Conservation (phyloP, 2,329 filamentous ascomycete genomes). For the Scedosporium dehoogii region DNA sequence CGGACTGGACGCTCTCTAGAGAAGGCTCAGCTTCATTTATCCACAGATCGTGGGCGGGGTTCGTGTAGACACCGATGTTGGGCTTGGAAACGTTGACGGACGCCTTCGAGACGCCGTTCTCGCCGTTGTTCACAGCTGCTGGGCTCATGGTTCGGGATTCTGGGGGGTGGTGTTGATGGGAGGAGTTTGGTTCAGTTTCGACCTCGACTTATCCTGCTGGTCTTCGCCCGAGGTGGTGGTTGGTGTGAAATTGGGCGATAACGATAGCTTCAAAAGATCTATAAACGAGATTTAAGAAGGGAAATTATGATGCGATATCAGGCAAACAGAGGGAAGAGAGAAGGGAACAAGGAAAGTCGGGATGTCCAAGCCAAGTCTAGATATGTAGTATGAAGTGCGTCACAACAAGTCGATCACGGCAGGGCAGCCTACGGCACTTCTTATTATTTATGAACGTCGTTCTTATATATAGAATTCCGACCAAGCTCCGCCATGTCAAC, state of each 20-base stretch:
- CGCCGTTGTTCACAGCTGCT: constrained; percentile 20
- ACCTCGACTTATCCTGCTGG: neutral
- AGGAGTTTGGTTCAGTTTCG: neutral
- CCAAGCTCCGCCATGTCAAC: neutral
- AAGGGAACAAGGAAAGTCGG: neutral
- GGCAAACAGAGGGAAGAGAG: neutral
- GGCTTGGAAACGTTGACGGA: constrained; percentile 46
- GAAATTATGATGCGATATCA: neutral
- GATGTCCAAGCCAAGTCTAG: neutral
- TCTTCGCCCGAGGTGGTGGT: neutral
- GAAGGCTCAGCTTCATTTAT: constrained; percentile 69
- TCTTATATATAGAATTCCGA: neutral
- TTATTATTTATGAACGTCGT: neutral
- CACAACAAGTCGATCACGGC: neutral
- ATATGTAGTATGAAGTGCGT: neutral
- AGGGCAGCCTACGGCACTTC: neutral
- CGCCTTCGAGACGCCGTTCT: constrained; percentile 3
- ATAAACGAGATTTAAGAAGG: too few species aligned
- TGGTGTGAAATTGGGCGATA: neutral
- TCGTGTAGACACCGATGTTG: constrained; percentile 95
- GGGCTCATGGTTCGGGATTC: constrained; percentile 21
- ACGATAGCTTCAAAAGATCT: too few species aligned
- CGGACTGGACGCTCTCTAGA: constrained; percentile 62
- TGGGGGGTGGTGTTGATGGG: neutral
- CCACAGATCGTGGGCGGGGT: constrained; percentile 87